phyloP scores from a whole-genome alignment of 805 yeast species.

The Candida yuanshanica region DNA sequence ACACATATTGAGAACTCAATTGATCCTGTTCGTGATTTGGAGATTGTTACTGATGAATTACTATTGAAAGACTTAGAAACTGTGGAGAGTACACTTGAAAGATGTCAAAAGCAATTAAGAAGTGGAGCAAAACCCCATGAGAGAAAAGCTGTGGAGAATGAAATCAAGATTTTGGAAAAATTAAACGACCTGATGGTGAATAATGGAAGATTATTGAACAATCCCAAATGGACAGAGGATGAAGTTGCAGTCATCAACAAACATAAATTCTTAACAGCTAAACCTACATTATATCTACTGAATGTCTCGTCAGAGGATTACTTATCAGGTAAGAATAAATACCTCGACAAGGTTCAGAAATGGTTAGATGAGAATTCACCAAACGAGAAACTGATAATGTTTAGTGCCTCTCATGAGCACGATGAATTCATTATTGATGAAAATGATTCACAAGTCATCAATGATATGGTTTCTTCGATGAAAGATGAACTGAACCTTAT shows the following conservation, averaged over 20 bases:
- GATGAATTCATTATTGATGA: constrained; percentile 23
- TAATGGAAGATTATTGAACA: constrained; percentile 56
- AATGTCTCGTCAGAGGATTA: constrained; percentile 73
- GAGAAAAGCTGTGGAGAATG: constrained; percentile 38
- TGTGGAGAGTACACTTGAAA: constrained; percentile 51
- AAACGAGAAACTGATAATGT: constrained; percentile 61
- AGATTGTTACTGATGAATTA: constrained; percentile 68
- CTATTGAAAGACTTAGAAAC: constrained; percentile 75
- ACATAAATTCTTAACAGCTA: constrained; percentile 75
- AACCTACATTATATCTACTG: constrained; percentile 76
- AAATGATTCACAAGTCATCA: constrained; percentile 48
- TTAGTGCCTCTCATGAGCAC: constrained; percentile 52
- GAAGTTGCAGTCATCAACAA: constrained; percentile 66
- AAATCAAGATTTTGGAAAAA: constrained; percentile 31
- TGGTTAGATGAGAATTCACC: constrained; percentile 72
- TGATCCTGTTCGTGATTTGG: constrained; percentile 71
- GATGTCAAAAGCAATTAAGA: constrained; percentile 35
- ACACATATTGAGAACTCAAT: constrained; percentile 70
- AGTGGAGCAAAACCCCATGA: constrained; percentile 42
- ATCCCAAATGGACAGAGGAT: constrained; percentile 51
- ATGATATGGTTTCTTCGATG: constrained; percentile 60
- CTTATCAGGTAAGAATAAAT: constrained; percentile 45
- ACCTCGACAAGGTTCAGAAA: constrained; percentile 41
- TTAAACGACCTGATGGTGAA: constrained; percentile 52
- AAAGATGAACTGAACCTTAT: constrained; percentile 63